Conservation (phyloP, 805 yeast genomes). For the Myxozyma vanderwaltii region DNA sequence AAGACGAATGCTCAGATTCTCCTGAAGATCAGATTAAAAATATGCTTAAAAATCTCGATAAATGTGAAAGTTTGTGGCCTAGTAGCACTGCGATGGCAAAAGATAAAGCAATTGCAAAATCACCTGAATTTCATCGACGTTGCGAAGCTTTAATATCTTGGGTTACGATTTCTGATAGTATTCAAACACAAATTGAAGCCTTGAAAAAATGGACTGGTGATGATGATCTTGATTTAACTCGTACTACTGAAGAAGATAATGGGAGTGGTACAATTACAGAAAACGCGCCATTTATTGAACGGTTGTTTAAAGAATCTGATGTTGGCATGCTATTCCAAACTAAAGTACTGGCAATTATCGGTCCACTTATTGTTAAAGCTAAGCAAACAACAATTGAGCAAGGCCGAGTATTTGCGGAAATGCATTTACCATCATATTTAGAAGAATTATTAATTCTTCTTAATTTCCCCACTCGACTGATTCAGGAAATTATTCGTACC, state of each 20-base stretch:
- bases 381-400: constrained; percentile 68
- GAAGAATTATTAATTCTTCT: constrained; percentile 66
- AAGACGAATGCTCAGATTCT: constrained; percentile 38
- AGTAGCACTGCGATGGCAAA: constrained; percentile 73
- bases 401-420: constrained; percentile 60
- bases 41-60: constrained; percentile 62
- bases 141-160: constrained; percentile 82
- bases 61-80: constrained; percentile 76
- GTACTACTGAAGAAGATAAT: constrained; percentile 41
- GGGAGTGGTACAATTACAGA: constrained; percentile 54
- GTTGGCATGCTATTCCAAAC: constrained; percentile 58
- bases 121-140: constrained; percentile 62
- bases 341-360: constrained; percentile 65
- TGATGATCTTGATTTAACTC: constrained; percentile 67
- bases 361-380: constrained; percentile 82
- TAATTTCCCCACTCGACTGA: constrained; percentile 74
- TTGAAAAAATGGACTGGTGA: constrained; percentile 83
- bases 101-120: constrained; percentile 72
- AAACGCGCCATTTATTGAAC: constrained; percentile 76
- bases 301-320: constrained; percentile 67
- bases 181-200: constrained; percentile 60
- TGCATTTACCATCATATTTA: constrained; percentile 74
- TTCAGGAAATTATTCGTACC: constrained; percentile 74
- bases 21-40: constrained; percentile 53
- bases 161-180: constrained; percentile 72